Percentiles rank a stretch among this genome's conserved stretches.
Evolutionary conservation across 495 filamentous ascomycete genomes (phyloP).

Genomic region (Neurospora tetraspora): DNA sequence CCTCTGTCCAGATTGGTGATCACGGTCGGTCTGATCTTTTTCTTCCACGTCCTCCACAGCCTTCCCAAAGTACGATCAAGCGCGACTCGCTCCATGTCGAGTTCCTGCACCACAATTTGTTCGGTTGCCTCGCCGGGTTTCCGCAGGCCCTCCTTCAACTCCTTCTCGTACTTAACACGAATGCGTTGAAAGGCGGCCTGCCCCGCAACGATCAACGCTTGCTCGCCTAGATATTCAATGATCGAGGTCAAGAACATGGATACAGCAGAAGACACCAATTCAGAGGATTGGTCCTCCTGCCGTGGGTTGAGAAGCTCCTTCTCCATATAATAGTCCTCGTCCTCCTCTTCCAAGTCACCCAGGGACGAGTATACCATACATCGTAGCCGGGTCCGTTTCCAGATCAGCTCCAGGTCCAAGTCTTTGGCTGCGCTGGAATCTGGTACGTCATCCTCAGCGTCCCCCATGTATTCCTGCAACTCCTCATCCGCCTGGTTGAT

Average conservation of each 20-base stretch:
- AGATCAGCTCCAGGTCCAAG: conserved; percentile 80
- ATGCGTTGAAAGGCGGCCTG: conserved; percentile 75
- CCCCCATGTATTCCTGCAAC: conserved; percentile 74
- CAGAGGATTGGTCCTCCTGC: conserved; percentile 43
- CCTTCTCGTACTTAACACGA: conserved; percentile 38
- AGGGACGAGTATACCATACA: conserved; percentile 98
- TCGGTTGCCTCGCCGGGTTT: conserved; percentile 37
- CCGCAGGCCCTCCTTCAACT: conserved; percentile 37
- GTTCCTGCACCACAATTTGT: conserved; percentile 72
- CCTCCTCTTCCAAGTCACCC: conserved; percentile 95
- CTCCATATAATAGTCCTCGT: conserved; percentile 77
- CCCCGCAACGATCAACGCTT: conserved; percentile 76
- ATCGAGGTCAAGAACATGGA: conserved; percentile 95
- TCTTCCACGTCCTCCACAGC: conserved; percentile 93
- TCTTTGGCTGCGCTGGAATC: conserved; percentile 42
- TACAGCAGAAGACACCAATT: conserved; percentile 78
- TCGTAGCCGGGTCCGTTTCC: conserved; percentile 82
- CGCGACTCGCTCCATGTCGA: conserved; percentile 88
- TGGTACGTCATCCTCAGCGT: conserved; percentile 57
- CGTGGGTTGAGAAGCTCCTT: conserved; percentile 54
- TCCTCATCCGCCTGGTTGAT: conserved; percentile 86
- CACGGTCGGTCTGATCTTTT: conserved; percentile 51
- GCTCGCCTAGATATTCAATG: conserved; percentile 88
- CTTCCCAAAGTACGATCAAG: conserved; percentile 78
- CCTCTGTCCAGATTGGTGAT: conserved; percentile 21